Evolutionary conservation across 2,329 filamentous ascomycete species (phyloP).

Genomic region (Beauveria varroae): DNA sequence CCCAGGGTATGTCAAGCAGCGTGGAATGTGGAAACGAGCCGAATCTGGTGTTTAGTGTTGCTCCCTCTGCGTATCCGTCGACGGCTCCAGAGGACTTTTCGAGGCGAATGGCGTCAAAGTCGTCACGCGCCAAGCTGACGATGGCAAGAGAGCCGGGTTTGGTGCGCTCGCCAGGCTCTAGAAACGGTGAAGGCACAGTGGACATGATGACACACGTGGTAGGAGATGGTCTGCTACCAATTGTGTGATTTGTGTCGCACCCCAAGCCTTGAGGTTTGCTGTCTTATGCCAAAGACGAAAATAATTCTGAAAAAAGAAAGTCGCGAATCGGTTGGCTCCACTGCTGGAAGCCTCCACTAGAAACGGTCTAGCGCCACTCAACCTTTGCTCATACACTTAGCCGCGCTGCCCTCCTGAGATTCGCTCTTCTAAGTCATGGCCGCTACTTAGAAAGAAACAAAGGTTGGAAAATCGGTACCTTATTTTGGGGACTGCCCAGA

Average conservation of each 20-base stretch:
- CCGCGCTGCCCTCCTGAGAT: too few species aligned
- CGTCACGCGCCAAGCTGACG: constrained; percentile 82
- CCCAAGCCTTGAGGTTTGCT: not conserved
- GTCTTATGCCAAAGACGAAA: not conserved
- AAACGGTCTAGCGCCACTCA: not conserved
- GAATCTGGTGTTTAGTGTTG: constrained; percentile 84
- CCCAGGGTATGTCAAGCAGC: constrained; percentile 74
- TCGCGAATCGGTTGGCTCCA: not conserved
- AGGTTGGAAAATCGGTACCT: too few species aligned
- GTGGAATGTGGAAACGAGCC: constrained; percentile 83
- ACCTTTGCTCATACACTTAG: too few species aligned
- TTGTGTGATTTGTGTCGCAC: not conserved
- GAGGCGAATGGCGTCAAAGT: constrained; percentile 68
- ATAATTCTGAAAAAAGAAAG: not conserved
- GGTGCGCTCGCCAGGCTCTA: constrained; percentile 60
- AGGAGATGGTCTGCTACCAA: not conserved
- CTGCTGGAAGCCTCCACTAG: not conserved
- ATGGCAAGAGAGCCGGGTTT: constrained; percentile 65
- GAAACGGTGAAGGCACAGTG: constrained; percentile 62
- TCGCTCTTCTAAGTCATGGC: too few species aligned
- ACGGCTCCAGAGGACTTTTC: constrained; percentile 53
- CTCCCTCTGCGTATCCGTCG: constrained; percentile 67
- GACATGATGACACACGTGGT: constrained; percentile 23
- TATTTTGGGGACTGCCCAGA: too few species aligned
- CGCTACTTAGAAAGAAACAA: too few species aligned